Base-by-base conservation (phyloP, 257 asterid genomes). In the Mentha longifolia region DNA sequence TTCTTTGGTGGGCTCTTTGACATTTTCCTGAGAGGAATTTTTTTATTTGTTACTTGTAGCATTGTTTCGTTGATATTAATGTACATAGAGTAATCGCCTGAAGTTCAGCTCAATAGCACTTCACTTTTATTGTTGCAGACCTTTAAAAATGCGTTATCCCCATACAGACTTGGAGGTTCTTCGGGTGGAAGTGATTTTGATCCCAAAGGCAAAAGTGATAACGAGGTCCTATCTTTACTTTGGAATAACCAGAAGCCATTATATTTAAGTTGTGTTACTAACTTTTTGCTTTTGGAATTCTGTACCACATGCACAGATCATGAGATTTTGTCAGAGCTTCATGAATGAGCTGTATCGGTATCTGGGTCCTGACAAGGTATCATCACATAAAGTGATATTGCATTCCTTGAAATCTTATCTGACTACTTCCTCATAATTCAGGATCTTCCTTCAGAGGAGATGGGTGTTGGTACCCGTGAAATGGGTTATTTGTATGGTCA, bases 371-470 rank as follows among this genome's bases (percentile, higher is more conserved):
- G 99, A 94, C 77, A 91, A 94, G 97, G 99, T 92, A 85, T 58
- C 64, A 43, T 59, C 28, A 74, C 46, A 61, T 50, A 31, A 55
- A 51, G 79, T 72, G 63, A 41, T 61, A 39, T 61, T 76, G 57
- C 39, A 75, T 45, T 8, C 67, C 12, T 61, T 75, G 42, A 51
- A 22, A 31, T 42, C n/a, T 43, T 64, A 42, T 64, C 74, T 78
- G 69, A 71, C 57, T 33, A 71, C 33, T 71, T 77, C 84, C 67
- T 47, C 45, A 47, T 62, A 14, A 70, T 62, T 46, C 79, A 94
- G 99, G 99, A 94, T 77, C 97, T 94, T 74, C 99, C 99, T 78
- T 91, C 97, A 7, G 99, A 94, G 81, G 99, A 92, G 79, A 86
- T 91, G 90, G 99, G 99, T 11, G 99, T 94, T 66, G 97, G 98